Evolutionary conservation across 2,329 filamentous ascomycete genomes (phyloP), one percentile per base, ranked within the genome.

Genomic region (Pyrenochaeta sp.): DNA sequence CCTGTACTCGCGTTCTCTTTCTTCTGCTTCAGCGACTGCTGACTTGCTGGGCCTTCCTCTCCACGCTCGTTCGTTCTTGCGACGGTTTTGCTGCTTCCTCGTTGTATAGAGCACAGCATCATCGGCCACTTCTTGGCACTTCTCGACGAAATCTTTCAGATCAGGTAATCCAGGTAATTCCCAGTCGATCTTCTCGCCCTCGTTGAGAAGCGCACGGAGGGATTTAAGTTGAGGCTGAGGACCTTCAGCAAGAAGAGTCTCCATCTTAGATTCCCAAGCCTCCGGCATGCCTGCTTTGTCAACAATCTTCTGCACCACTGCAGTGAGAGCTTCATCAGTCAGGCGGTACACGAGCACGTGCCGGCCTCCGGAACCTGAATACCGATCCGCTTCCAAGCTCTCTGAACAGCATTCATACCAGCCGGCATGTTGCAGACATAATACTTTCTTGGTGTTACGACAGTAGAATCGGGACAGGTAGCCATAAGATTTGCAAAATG

Each of bases 61-160:
- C 88, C 91, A 95, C 44, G 86, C 87, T 73, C 92, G 95, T 72
- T 97, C 94, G 77, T 91, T 96, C 80, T 98, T 98, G 61, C 94
- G 92, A 62, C 95, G 91, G 73, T 96, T 96, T 79, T 97, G 94
- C 81, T 97, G 94, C 81, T 99, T 99, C 68, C 95, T 91, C 58
- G 95, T 93, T 72, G 93, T 97, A 82, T 96, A 99, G 74, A 91
- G 93, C 72, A 92, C 95, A 65, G 95, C 95, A 80, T 98, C 94
- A 72, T 98, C 95, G 62, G 97, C 92, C 91, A 96, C 97, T 75
- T 96, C 93, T 78, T 97, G 96, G 82, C 95, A 98, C 72, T 92
- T 90, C 69, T 97, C 93, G 76, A 99, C 95, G 80, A 96, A 99
- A 66, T 90, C 87, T 79, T 89, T 91, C 68, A 99, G 85, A 68